Conservation (phyloP, 371 early-diverging fungal genomes). For the Funneliformis caledonium region DNA sequence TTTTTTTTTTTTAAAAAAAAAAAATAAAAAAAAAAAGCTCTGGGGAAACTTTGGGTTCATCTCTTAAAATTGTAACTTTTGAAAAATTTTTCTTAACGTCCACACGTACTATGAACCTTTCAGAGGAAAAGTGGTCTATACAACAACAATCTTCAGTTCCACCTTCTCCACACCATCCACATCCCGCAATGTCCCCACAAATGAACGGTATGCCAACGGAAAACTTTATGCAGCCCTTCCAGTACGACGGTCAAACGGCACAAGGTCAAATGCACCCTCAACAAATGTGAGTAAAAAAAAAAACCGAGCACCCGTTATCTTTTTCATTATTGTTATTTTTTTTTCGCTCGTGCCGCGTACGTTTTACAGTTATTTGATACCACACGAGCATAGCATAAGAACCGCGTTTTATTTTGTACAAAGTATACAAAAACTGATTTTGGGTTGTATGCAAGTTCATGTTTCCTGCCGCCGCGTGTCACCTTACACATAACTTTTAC, state of each 20-base stretch:
- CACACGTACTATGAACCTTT: slow-evolving; percentile 20
- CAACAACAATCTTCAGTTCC: slow-evolving; percentile 13
- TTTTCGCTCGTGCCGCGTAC: slow-evolving; percentile 19
- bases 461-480: slow-evolving; percentile 32
- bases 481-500: slow-evolving; percentile 26
- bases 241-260: slow-evolving; percentile 14
- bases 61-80: not conserved
- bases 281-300: slow-evolving; percentile 30
- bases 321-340: not conserved
- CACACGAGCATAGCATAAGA: slow-evolving; percentile 17
- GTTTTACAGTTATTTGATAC: slow-evolving; percentile 13
- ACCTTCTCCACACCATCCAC: slow-evolving; percentile 26
- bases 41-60: not conserved
- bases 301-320: too few species aligned
- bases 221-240: slow-evolving; percentile 31
- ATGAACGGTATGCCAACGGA: slow-evolving; percentile 37
- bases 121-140: slow-evolving; percentile 40
- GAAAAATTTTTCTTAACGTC: not conserved
- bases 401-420: slow-evolving; percentile 18
- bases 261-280: slow-evolving; percentile 37
- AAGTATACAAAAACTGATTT: not conserved
- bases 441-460: slow-evolving; percentile 27
- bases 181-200: slow-evolving; percentile 31
- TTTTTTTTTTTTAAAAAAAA: slow-evolving; percentile 8
- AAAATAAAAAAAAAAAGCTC: not conserved